Percentiles rank a stretch among this genome's conserved stretches.
Conservation (phyloP, 352 stramenopile species). For the Phytophthora sojae region DNA sequence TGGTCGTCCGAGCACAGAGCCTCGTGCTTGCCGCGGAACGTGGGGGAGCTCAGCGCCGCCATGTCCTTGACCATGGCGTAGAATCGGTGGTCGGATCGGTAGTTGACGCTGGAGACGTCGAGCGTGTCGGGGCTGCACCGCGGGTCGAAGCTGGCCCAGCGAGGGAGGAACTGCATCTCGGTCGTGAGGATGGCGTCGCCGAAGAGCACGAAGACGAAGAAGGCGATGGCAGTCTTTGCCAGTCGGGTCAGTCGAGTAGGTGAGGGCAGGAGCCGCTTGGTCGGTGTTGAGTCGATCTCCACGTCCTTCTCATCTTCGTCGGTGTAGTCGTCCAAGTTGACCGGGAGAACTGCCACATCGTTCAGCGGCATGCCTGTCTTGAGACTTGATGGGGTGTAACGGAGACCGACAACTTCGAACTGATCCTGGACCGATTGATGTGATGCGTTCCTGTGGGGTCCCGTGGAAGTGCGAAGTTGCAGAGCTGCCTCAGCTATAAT, state of each 20-base stretch:
- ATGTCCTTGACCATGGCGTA: conserved; percentile 20
- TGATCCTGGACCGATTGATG: not conserved
- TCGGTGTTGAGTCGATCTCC: not conserved
- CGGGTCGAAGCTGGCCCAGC: conserved; percentile 15
- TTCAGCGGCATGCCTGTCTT: not conserved
- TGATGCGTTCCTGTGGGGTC: not conserved
- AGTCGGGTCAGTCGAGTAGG: not conserved
- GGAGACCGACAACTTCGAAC: not conserved
- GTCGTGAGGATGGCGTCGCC: conserved; percentile 5
- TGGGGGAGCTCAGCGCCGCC: conserved; percentile 10
- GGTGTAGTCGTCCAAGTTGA: not conserved
- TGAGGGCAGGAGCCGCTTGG: not conserved
- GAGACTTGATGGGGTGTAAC: not conserved
- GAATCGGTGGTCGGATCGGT: conserved; percentile 18
- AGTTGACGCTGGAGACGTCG: conserved; percentile 10
- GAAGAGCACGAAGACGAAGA: conserved; percentile 3
- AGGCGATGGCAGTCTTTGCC: conserved; percentile 10
- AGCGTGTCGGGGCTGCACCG: conserved; percentile 12
- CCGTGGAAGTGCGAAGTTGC: not conserved
- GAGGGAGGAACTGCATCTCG: conserved; percentile 13
- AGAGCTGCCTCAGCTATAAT: not conserved
- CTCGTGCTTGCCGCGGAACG: conserved; percentile 25
- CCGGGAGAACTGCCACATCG: not conserved
- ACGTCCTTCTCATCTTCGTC: not conserved
- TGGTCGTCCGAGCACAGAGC: conserved; percentile 15